Base-by-base conservation (phyloP, 2,329 filamentous ascomycete species). In the Cordyceps pruinosa region DNA sequence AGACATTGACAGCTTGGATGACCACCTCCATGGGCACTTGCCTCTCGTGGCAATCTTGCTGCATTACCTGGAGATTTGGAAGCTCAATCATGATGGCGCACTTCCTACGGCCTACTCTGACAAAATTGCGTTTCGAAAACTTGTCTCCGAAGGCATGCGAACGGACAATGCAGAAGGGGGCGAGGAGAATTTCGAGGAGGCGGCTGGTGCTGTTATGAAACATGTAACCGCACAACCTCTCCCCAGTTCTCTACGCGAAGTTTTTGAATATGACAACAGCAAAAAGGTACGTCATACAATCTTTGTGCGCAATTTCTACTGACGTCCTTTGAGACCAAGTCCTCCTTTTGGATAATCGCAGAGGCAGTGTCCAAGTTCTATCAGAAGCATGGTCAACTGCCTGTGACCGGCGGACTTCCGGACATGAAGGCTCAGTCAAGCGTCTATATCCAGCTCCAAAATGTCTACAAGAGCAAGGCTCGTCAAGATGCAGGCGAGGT, bases 151-250 rank as follows among this genome's bases (percentile, higher is more conserved):
- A 6, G 84, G 81, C 3, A 82, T 87, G 64, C 83, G 91, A 64
- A 88, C 77, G 51, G 76, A 87, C 63, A 95, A 85, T 58, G 71
- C 90, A 0, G 91, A 96, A 69, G 92, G 91, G 46, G 89, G 88
- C 57, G 94, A 99, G 68, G 94, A 99, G 74, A 99, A 99, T 70
- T 99, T 91, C 67, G 90, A 97, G 60, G 94, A 99, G 72, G 95
- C 94, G 4, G 85, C 86, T 46, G 85, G 84, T 15, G 90, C 92
- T 5, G 91, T 97, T 1, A 78, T 97, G 66, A 96, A 96, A 71
- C 89, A 88, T n/a, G 77, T 99, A 32, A 85, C 87, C 44, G 75
- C 78, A 19, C 84, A 87, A 46, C 81, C 81, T 26, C 71, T 95
- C 21, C 85, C 87, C 41, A 82, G 82, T 45, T 82, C 85, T 3